Percentiles rank a stretch among this genome's conserved stretches.
Conservation (phyloP, 1,139 yeast genomes). For the Trichomonascaceae sp. region DNA sequence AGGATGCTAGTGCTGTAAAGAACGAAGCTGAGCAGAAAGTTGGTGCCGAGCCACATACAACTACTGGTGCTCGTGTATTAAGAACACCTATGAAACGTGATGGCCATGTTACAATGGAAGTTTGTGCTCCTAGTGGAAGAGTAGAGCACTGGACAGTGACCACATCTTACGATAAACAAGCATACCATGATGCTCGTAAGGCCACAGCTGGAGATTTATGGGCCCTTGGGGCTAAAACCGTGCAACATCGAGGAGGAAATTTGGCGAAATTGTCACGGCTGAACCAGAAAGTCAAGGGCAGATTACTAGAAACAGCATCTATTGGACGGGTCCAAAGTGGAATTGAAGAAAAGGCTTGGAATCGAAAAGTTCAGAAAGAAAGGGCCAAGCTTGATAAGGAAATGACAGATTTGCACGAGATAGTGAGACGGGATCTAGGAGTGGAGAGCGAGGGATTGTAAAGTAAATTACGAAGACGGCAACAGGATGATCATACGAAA, state of each 20-base stretch:
- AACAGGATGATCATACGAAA: too few relatives aligned
- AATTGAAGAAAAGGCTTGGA: slow-evolving; percentile 8
- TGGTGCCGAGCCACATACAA: not conserved
- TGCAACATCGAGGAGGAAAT: slow-evolving; percentile 25
- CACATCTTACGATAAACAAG: slow-evolving; percentile 66
- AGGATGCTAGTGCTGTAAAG: not conserved
- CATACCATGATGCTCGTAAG: slow-evolving; percentile 87
- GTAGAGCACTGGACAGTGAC: slow-evolving; percentile 87
- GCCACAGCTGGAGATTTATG: slow-evolving; percentile 81
- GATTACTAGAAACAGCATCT: not conserved
- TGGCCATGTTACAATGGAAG: slow-evolving; percentile 73
- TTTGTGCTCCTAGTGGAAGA: slow-evolving; percentile 74
- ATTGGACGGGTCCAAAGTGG: slow-evolving; percentile 7
- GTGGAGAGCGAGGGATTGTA: not conserved
- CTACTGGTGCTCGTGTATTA: slow-evolving; percentile 53
- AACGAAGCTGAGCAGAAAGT: not conserved
- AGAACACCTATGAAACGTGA: slow-evolving; percentile 70
- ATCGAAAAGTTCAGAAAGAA: slow-evolving; percentile 1
- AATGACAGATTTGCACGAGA: slow-evolving; percentile 3
- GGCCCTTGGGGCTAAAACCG: slow-evolving; percentile 71
- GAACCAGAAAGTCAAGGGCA: slow-evolving; percentile 9
- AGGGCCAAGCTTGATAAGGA: slow-evolving; percentile 4
- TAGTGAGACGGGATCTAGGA: not conserved
- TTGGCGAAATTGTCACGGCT: slow-evolving; percentile 20
- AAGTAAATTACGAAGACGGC: not conserved